Evolutionary conservation across 1,284 basidiomycete species (phyloP), one percentile per base, ranked within the genome.

Genomic region (Malassezia arunalokei): DNA sequence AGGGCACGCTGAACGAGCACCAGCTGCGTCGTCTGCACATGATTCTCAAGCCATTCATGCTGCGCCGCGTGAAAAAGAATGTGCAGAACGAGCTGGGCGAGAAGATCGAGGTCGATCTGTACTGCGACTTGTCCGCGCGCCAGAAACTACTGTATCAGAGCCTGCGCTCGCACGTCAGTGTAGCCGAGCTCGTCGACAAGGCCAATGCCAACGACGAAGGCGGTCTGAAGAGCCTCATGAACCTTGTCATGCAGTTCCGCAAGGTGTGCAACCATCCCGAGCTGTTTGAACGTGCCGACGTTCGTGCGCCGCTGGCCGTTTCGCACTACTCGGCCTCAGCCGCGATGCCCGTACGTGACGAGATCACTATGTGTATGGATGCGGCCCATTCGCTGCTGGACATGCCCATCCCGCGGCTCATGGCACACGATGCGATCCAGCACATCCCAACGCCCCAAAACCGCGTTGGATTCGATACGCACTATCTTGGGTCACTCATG

Each of bases 21-120:
- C 94, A 99, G 74, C 78, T 99, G 37, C 82, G 89, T 51, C 83
- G 94, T 50, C 76, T 99, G 57, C 94, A 99, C 73, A 96, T 98
- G 89, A 98, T 99, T 58, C 78, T 99, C 65, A 96, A 98, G 74
- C 94, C 94, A 8, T 99, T 99, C 79, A 98, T 99, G 94, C 77
- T 99, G 54, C 81, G 94, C 58, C 83, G 94, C 59, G 86, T 98
- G 57, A 99, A 99, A 77, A 85, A 89, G 59, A 89, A 99, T 75
- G 94, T 99, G 14, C 94, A 99, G 76, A 98, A 98, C 73, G 94
- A 99, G 76, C 81, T 99, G n/a, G 92, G 91, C 63, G 94, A 99
- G 72, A 99, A 99, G 88, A 96, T 98, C 66, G 94, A 99, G 76
- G 84, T 87, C 63, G 94, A 99, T 72, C 81, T 98, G 41, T 88